These are phyloP conservation scores for Kurtzmaniella fragi DNA, from an alignment of 805 yeast species.

Conservation along the genomic window DNA sequence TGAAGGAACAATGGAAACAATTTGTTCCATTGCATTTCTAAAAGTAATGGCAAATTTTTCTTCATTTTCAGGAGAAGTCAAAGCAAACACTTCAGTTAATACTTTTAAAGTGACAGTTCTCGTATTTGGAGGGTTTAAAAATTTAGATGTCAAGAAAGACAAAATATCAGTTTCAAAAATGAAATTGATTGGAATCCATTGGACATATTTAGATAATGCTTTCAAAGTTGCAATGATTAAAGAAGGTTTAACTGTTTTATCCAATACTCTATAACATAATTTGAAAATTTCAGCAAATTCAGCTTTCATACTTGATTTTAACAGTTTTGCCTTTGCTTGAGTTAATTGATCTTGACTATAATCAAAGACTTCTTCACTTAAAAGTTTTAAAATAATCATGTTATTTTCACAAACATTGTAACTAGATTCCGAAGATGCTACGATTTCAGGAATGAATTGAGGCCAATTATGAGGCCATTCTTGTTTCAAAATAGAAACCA, in stretches of 20 bases:
- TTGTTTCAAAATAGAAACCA: slow-evolving; percentile 91
- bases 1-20: slow-evolving; percentile 66
- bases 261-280: slow-evolving; percentile 88
- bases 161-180: slow-evolving; percentile 85
- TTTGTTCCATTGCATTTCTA: slow-evolving; percentile 65
- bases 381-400: slow-evolving; percentile 83
- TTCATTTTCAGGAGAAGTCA: slow-evolving; percentile 47
- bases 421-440: slow-evolving; percentile 75
- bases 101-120: slow-evolving; percentile 86
- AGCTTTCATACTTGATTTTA: slow-evolving; percentile 78
- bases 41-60: slow-evolving; percentile 65
- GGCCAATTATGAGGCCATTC: slow-evolving; percentile 99
- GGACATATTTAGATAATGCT: slow-evolving; percentile 77
- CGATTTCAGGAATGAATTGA: slow-evolving; percentile 89
- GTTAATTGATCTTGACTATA: slow-evolving; percentile 95
- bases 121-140: slow-evolving; percentile 71
- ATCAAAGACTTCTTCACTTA: slow-evolving; percentile 95
- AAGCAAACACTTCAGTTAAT: slow-evolving; percentile 81
- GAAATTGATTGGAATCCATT: slow-evolving; percentile 91
- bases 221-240: slow-evolving; percentile 80
- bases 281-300: slow-evolving; percentile 93
- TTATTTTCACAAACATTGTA: slow-evolving; percentile 96
- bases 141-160: slow-evolving; percentile 66
- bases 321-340: slow-evolving; percentile 82
- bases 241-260: slow-evolving; percentile 80